Conservation (phyloP, 768 basidiomycete species). For the Leucocoprinus birnbaumii region DNA sequence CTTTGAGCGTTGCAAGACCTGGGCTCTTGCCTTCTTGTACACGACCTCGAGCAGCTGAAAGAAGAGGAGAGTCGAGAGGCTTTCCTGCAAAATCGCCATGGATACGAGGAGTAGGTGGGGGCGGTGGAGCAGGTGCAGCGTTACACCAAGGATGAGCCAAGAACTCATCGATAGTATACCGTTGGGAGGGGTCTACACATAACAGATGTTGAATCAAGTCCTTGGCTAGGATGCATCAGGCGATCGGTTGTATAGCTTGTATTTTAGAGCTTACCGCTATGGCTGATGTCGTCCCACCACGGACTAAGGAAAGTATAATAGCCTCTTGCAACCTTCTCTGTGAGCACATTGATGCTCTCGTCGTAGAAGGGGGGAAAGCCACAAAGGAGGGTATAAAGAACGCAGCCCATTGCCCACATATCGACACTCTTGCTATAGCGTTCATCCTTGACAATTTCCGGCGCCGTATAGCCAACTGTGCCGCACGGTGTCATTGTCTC, state of each 20-base stretch:
- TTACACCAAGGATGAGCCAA: constrained; percentile 95
- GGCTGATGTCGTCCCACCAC: constrained; percentile 98
- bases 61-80: constrained; percentile 86
- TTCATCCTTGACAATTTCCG: constrained; percentile 99
- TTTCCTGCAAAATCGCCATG: constrained; percentile 37
- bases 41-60: constrained; percentile 73
- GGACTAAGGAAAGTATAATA: constrained; percentile 98
- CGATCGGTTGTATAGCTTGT: not conserved
- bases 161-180: constrained; percentile 98
- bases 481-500: constrained; percentile 99
- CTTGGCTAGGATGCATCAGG: constrained; percentile 60
- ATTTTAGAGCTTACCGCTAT: constrained; percentile 55
- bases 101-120: constrained; percentile 61
- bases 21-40: constrained; percentile 81
- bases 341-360: constrained; percentile 96
- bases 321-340: constrained; percentile 96
- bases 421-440: constrained; percentile 95
- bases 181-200: constrained; percentile 92
- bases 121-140: constrained; percentile 57
- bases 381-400: constrained; percentile 96
- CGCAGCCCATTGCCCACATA: constrained; percentile 99
- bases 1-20: constrained; percentile 89
- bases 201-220: constrained; percentile 93
- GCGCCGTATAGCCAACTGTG: constrained; percentile 99
- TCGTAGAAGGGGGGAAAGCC: constrained; percentile 99